A percentile compares a stretch with the other conserved stretches of the same genome.
Conservation (phyloP, 1,139 yeast genomes). For the Pichia sp. region DNA sequence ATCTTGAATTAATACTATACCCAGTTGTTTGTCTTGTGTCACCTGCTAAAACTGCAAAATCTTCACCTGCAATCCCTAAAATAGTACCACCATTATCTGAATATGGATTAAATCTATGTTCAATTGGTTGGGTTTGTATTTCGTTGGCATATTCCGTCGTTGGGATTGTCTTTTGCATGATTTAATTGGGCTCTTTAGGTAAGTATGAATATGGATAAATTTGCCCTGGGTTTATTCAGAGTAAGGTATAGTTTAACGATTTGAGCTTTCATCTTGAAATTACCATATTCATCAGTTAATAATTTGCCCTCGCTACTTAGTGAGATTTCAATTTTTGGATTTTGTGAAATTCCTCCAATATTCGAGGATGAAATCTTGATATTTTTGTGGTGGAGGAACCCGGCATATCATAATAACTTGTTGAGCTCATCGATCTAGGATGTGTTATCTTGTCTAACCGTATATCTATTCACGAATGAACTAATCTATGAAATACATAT, state of each 20-base stretch:
- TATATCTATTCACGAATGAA: too few species aligned
- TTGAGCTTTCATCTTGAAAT: neutral
- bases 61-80: constrained; percentile 95
- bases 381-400: too few species aligned
- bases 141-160: constrained; percentile 31
- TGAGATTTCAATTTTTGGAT: too few species aligned
- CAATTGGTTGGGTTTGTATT: constrained; percentile 51
- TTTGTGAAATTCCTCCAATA: too few species aligned
- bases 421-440: too few species aligned
- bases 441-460: too few species aligned
- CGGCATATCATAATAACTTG: too few species aligned
- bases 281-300: neutral
- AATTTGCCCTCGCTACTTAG: neutral
- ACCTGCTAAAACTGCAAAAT: constrained; percentile 94
- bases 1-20: constrained; percentile 86
- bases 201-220: neutral
- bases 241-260: neutral
- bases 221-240: neutral
- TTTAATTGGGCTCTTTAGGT: neutral
- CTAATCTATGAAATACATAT: too few species aligned
- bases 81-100: constrained; percentile 97
- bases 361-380: too few species aligned
- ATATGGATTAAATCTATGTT: constrained; percentile 92
- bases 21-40: constrained; percentile 97
- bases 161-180: constrained; percentile 22